Conservation (phyloP, 495 filamentous ascomycete species). For the Annulohypoxylon bovei region DNA sequence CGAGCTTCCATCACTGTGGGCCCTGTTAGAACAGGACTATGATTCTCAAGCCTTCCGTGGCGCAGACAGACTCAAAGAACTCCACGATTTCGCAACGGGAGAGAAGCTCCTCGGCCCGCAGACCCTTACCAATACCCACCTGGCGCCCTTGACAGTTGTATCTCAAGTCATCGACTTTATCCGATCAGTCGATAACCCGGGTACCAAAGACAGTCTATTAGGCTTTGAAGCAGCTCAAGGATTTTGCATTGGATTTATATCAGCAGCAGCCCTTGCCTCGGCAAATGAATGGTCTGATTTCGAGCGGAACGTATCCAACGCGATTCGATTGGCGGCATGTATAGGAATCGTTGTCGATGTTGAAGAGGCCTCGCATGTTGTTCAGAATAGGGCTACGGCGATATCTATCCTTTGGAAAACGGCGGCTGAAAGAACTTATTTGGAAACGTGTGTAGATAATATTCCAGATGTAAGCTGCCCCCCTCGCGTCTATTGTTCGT, state of each 20-base stretch:
- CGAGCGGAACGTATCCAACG: neutral
- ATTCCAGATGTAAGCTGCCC: neutral
- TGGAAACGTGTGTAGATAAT: constrained; percentile 1
- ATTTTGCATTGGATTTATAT: constrained; percentile 5
- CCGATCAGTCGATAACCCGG: neutral
- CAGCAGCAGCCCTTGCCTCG: neutral
- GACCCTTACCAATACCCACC: neutral
- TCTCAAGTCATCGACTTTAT: neutral
- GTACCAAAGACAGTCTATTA: neutral
- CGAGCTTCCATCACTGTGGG: neutral
- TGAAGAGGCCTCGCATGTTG: neutral
- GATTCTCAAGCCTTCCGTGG: neutral
- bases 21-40: neutral
- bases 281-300: neutral
- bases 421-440: neutral
- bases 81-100: neutral
- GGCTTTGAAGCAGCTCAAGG: constrained; percentile 1
- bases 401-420: constrained; percentile 3
- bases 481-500: neutral
- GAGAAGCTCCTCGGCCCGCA: neutral
- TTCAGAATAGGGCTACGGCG: neutral
- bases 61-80: neutral
- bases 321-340: neutral
- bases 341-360: neutral
- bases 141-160: constrained; percentile 1